phyloP scores from a whole-genome alignment of 306 rosid species.

The Quercus cerris region DNA sequence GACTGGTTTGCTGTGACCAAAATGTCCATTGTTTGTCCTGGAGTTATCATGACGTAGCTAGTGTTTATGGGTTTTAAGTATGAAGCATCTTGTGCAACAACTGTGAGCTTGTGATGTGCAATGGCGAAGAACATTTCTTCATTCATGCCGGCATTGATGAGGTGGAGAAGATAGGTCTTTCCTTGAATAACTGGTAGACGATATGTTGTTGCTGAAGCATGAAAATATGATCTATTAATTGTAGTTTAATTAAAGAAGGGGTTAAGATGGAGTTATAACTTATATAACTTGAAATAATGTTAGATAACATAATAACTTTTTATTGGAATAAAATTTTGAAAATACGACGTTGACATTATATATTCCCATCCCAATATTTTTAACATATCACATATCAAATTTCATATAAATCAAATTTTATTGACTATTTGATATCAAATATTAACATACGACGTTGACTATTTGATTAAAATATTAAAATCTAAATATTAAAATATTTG shows the following conservation, averaged over 20 bases:
- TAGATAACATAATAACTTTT: too few relatives aligned
- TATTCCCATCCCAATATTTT: too few relatives aligned
- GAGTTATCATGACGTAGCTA: constrained; percentile 29
- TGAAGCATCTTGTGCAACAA: constrained; percentile 31
- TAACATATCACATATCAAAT: too few relatives aligned
- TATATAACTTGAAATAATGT: not conserved
- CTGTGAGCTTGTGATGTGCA: constrained; percentile 32
- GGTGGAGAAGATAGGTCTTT: constrained; percentile 17
- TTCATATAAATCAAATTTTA: too few relatives aligned
- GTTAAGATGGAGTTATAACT: constrained; percentile 7
- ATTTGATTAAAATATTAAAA: too few relatives aligned
- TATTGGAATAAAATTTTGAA: too few relatives aligned
- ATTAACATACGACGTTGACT: too few relatives aligned
- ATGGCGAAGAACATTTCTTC: constrained; percentile 32
- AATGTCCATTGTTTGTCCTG: constrained; percentile 50
- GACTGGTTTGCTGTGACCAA: constrained; percentile 31
- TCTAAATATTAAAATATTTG: too few relatives aligned
- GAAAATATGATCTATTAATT: too few relatives aligned
- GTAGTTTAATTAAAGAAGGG: not conserved
- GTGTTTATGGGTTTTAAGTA: constrained; percentile 38
- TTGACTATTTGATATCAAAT: too few relatives aligned
- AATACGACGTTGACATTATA: too few relatives aligned
- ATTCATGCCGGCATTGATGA: constrained; percentile 27
- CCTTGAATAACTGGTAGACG: not conserved
- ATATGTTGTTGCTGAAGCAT: not conserved